Evolutionary conservation across 176 grass and related monocot genomes (phyloP).

Genomic region (Rhynchospora pubera): DNA sequence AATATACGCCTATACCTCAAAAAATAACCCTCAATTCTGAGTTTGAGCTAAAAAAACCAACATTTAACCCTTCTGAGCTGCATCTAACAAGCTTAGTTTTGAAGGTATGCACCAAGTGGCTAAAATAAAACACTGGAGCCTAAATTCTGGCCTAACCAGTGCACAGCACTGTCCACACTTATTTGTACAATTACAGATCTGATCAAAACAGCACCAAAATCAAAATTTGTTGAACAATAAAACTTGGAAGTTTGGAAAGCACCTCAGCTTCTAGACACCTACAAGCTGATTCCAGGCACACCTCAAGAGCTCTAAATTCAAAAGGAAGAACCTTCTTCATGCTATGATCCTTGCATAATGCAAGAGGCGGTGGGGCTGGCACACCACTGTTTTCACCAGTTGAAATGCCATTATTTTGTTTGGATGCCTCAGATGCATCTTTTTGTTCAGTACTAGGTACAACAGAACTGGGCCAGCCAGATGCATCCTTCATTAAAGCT

Average conservation of each 20-base stretch:
- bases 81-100: not conserved
- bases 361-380: slow-evolving; percentile 33
- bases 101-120: not conserved
- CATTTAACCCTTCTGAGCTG: not conserved
- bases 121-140: not conserved
- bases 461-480: slow-evolving; percentile 39
- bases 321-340: slow-evolving; percentile 68
- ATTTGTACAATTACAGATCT: not conserved
- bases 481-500: slow-evolving; percentile 24
- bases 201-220: not conserved
- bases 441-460: slow-evolving; percentile 28
- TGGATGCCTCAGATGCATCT: slow-evolving; percentile 42
- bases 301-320: slow-evolving; percentile 89
- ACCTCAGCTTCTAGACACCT: slow-evolving; percentile 93
- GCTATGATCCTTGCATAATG: slow-evolving; percentile 46
- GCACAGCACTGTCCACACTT: not conserved
- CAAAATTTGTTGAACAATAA: not conserved
- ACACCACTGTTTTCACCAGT: slow-evolving; percentile 34
- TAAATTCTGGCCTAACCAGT: not conserved
- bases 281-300: slow-evolving; percentile 92
- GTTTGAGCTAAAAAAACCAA: not conserved
- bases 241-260: slow-evolving; percentile 1
- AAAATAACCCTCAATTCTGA: not conserved
- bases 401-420: slow-evolving; percentile 20
- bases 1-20: not conserved